Evolutionary conservation across 257 asterid species (phyloP).

Genomic region (Euphrasia confusa): DNA sequence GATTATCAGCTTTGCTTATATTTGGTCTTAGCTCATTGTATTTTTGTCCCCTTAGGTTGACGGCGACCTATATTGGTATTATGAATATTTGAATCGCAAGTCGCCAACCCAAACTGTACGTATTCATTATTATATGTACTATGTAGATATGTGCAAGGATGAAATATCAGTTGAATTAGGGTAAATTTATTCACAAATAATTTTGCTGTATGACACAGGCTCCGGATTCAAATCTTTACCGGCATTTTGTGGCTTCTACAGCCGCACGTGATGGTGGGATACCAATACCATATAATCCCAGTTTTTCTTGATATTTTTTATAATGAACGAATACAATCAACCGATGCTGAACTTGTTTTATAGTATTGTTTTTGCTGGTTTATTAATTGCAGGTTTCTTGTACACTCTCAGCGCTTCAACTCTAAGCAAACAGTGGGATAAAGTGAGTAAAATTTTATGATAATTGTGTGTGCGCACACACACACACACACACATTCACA

Average conservation of each 20-base stretch:
- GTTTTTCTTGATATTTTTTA: not conserved
- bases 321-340: too few species aligned
- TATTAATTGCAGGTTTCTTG: conserved; percentile 58
- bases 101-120: conserved; percentile 84
- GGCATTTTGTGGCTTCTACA: conserved; percentile 84
- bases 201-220: conserved; percentile 48
- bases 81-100: conserved; percentile 84
- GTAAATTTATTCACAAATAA: conserved; percentile 11
- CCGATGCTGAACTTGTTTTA: too few species aligned
- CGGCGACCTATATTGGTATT: conserved; percentile 86
- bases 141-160: not conserved
- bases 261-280: conserved; percentile 87
- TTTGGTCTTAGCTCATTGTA: conserved; percentile 11
- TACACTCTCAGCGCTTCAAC: conserved; percentile 90
- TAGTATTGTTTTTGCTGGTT: not conserved
- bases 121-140: conserved; percentile 9
- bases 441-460: conserved; percentile 37
- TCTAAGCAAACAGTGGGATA: conserved; percentile 80
- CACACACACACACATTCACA: too few species aligned
- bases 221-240: conserved; percentile 62
- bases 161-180: conserved; percentile 12
- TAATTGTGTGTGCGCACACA: too few species aligned
- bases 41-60: conserved; percentile 51
- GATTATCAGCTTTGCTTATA: conserved; percentile 15
- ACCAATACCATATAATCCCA: not conserved